Evolutionary conservation across 2,329 filamentous ascomycete species (phyloP), one percentile per base, ranked within the genome.

Genomic region (Rasamsonia emersonii): DNA sequence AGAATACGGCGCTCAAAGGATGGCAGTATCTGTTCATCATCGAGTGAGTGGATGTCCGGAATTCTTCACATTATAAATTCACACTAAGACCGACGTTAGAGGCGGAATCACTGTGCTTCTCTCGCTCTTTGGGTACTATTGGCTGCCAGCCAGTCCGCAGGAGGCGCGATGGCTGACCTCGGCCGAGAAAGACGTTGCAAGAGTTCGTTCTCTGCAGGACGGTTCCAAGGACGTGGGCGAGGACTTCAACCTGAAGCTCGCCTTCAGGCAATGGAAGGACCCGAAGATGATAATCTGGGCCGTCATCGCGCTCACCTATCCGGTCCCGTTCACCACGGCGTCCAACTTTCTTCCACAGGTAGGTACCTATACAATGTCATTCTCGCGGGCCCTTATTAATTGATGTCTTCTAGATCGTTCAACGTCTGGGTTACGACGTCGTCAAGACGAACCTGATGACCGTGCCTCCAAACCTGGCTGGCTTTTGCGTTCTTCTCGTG

Each of bases 381-480:
- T 21, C 19, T 29, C 2, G 16, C 9, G 9, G 16, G 2, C 11
- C 18, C 10, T 29, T 17, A 29, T 13, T n/a, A 16, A 30, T 33
- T n/a, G n/a, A 24, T 38, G 19, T 9, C 15, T 5, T 10, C 7
- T 11, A 52, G 47, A 66, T 69, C 28, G 56, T 70, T 9, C 45
- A 56, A 32, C 54, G 64, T 0, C 49, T 70, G 0, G 65, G 64
- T 0, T 70, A 61, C 36, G 55, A 45, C 6, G 54, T 55, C 0
- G 49, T 70, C 23, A 62, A 64, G 24, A 69, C 67, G 0, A 70
- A 69, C 35, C 53, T 70, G 4, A 65, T 58, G 47, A 69, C 65
- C 0, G 65, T 70, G 3, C 60, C 65, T 3, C 65, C 66, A 0
- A 70, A 70, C 17, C 50, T 62, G 4, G 61, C 62, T 0, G 66